A percentile compares a stretch with the other conserved stretches of the same genome.
These are phyloP conservation scores for Uncinocarpus reesii DNA, from an alignment of 2,329 filamentous ascomycete species.

Conservation along the genomic window DNA sequence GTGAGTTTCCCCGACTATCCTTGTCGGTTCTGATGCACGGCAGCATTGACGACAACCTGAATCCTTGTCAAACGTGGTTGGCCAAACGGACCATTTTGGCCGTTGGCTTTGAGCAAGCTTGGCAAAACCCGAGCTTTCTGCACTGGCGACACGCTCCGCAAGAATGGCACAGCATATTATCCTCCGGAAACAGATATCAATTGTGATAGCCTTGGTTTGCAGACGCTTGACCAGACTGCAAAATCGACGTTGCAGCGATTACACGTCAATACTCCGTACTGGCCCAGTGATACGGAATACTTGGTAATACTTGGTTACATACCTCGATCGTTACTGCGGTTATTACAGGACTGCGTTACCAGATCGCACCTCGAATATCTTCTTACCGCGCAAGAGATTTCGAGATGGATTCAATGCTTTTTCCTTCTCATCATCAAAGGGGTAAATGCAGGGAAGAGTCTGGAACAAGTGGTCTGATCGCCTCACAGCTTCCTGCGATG, in stretches of 20 bases:
- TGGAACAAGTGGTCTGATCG: neutral
- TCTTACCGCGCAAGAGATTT: neutral
- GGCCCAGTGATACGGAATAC: no score
- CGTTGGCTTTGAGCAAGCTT: neutral
- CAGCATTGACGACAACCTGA: neutral
- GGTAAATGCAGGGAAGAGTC: slow-evolving; percentile 3
- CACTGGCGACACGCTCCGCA: no score
- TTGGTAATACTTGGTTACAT: no score
- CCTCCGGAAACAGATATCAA: no score
- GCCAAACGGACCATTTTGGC: neutral
- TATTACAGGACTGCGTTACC: no score
- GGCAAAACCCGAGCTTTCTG: neutral
- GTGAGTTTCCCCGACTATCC: neutral
- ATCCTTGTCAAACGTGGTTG: slow-evolving; percentile 5
- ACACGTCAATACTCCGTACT: no score
- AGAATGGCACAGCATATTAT: no score
- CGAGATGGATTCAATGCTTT: slow-evolving; percentile 8
- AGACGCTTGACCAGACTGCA: no score
- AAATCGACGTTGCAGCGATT: no score
- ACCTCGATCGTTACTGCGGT: no score
- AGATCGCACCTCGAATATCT: neutral
- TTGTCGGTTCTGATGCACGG: neutral
- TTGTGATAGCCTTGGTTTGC: no score
- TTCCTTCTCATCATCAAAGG: neutral
- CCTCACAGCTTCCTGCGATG: no score